These are phyloP conservation scores for Fusarium incarnatum DNA, from an alignment of 2,329 filamentous ascomycete genomes.

Conservation along the genomic window DNA sequence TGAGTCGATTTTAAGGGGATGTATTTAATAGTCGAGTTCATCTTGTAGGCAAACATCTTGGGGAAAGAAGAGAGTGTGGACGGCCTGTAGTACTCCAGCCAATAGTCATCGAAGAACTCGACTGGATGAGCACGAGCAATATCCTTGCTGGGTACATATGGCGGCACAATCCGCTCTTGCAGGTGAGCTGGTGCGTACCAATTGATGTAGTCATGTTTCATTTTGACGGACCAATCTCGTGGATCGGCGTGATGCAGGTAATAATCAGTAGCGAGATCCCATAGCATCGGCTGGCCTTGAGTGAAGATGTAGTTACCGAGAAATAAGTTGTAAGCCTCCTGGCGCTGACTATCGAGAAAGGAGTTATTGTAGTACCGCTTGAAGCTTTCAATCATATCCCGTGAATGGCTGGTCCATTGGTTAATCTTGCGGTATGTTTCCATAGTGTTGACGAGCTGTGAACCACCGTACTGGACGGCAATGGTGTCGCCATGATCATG, in stretches of 20 bases:
- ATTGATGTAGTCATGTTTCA: constrained; percentile 79
- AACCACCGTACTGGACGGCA: constrained; percentile 96
- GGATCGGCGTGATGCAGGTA: constrained; percentile 94
- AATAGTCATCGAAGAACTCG: constrained; percentile 88
- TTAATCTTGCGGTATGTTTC: constrained; percentile 99
- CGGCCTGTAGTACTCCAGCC: constrained; percentile 96
- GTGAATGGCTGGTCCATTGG: constrained; percentile 96
- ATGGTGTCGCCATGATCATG: constrained; percentile 98
- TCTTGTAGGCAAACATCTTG: constrained; percentile 92
- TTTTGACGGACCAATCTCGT: constrained; percentile 73
- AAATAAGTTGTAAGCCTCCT: constrained; percentile 98
- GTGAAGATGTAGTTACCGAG: constrained; percentile 93
- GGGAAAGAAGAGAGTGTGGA: constrained; percentile 87
- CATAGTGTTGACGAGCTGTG: constrained; percentile 98
- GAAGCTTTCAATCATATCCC: constrained; percentile 99
- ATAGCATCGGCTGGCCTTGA: constrained; percentile 92
- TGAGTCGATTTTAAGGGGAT: constrained; percentile 79
- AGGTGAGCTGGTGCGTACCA: constrained; percentile 87
- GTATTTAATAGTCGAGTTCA: constrained; percentile 89
- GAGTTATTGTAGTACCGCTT: constrained; percentile 99
- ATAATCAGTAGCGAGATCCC: constrained; percentile 95
- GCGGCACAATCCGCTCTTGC: constrained; percentile 68
- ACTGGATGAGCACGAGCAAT: constrained; percentile 59
- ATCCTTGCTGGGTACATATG: constrained; percentile 54
- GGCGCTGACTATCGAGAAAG: constrained; percentile 95